These are phyloP conservation scores for Plectosphaerella plurivora DNA, from an alignment of 2,329 filamentous ascomycete species.

Conservation along the genomic window DNA sequence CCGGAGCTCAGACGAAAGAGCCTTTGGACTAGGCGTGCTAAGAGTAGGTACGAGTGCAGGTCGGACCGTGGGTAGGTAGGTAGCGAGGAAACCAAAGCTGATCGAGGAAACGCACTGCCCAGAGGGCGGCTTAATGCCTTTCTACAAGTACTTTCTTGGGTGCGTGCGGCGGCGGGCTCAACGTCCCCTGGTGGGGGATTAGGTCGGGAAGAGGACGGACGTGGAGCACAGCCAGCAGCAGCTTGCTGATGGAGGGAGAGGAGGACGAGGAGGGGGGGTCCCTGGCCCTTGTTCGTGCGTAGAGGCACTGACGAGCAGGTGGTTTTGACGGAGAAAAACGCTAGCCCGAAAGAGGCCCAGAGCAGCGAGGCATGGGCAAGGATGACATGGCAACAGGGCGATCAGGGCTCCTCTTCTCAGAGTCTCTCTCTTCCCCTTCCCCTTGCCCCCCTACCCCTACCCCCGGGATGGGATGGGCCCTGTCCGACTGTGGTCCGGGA, in stretches of 20 bases:
- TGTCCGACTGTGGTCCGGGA: not conserved
- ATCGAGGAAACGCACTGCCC: conserved; percentile 16
- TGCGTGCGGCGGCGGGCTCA: not conserved
- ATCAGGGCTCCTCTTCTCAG: conserved; percentile 16
- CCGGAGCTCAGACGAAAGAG: conserved; percentile 18
- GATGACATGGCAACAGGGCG: conserved; percentile 25
- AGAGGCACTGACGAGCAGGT: conserved; percentile 15
- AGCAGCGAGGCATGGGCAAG: conserved; percentile 31
- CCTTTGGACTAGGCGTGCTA: conserved; percentile 10
- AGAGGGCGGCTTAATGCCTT: conserved; percentile 22
- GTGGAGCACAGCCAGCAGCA: too few relatives aligned
- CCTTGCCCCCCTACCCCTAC: too few relatives aligned
- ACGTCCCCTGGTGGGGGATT: not conserved
- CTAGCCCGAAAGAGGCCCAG: conserved; percentile 33
- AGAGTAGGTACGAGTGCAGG: conserved; percentile 10
- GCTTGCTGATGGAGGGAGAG: not conserved
- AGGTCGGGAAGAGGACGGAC: too few relatives aligned
- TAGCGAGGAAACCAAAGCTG: conserved; percentile 14
- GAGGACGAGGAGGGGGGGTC: conserved; percentile 13
- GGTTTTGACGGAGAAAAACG: conserved; percentile 25
- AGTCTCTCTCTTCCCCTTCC: not conserved
- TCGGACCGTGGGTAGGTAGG: conserved; percentile 11
- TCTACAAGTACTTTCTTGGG: conserved; percentile 21
- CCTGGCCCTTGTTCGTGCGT: conserved; percentile 21
- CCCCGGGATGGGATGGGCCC: too few relatives aligned